Base-by-base conservation (phyloP, 768 basidiomycete genomes). In the Leccinum obscurum region DNA sequence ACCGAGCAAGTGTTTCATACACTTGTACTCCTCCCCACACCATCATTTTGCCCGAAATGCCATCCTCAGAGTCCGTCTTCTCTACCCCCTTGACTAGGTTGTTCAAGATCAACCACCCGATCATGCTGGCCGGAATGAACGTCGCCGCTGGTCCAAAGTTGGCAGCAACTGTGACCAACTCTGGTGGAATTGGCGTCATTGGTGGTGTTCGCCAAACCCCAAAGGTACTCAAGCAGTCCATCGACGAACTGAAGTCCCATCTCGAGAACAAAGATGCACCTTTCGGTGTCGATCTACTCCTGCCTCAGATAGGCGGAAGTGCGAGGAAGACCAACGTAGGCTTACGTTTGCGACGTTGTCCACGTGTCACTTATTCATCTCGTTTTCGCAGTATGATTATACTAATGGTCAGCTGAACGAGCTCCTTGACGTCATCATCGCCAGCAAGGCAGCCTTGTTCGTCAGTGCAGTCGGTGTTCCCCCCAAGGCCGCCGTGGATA, bases 131-230 rank as follows among this genome's bases (percentile, higher is more conserved):
- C 65, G 71, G 71, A 24, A 93, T 93, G 92, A 92, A 91, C 69
- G 86, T 93, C 34, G 92, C 92, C 55, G 90, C 92, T 52, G 91
- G 91, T 6, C 90, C 92, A 11, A 88, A 81, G 73, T 77, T 95
- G 8, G 93, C 93, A 20, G 93, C 92, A 22, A 85, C 90, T 1
- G 92, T 95, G n/a, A 92, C 92, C n/a, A 95, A 95, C 68, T 85
- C 93, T 22, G 93, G 87, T 65, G 91, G 90, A 6, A 86, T 90
- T 64, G 94, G 94, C 22, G 92, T 94, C 67, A 93, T 95, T 64
- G 94, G 93, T 3, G 94, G 93, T 35, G 73, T 90, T 50, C 81
- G 83, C 39, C 88, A 89, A 68, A 89, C 80, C 55, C 90, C 89
- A 22, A 86, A 85, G 66, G 82, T 90, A 66, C 83, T 93, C 24